These are phyloP conservation scores for Suillus subalutaceus DNA, from an alignment of 768 basidiomycete genomes.

Conservation along the genomic window DNA sequence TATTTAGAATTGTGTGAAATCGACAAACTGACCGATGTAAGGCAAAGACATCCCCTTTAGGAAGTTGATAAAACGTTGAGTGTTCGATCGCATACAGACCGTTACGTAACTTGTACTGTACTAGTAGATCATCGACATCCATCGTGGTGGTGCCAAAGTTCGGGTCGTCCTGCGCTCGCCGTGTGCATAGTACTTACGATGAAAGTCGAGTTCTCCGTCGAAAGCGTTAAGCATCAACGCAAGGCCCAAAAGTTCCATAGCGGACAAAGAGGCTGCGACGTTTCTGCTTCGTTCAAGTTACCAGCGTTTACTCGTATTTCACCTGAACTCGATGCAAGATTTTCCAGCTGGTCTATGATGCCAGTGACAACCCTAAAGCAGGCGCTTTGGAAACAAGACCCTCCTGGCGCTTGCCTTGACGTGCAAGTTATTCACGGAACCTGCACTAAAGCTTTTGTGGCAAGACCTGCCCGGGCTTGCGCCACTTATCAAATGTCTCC, in stretches of 20 bases:
- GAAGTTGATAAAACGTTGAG: no score
- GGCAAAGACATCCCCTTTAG: no score
- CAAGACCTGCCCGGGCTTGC: background rate
- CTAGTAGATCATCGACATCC: no score
- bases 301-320: background rate
- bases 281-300: background rate
- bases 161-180: no score
- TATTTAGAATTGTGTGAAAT: no score
- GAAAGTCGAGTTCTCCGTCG: background rate
- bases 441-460: slow-evolving; percentile 12
- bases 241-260: background rate
- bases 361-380: no score
- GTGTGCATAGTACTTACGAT: background rate
- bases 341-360: background rate
- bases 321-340: background rate
- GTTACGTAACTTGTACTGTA: no score
- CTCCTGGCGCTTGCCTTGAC: slow-evolving; percentile 15
- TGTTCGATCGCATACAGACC: no score
- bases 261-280: background rate
- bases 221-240: background rate
- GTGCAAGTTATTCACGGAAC: slow-evolving; percentile 12
- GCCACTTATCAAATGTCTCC: slow-evolving; percentile 10
- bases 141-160: no score
- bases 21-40: no score
- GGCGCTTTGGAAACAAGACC: background rate